Evolutionary conservation across 2,329 filamentous ascomycete genomes (phyloP), one percentile per base, ranked within the genome.

Genomic region (Neofusicoccum ribis): DNA sequence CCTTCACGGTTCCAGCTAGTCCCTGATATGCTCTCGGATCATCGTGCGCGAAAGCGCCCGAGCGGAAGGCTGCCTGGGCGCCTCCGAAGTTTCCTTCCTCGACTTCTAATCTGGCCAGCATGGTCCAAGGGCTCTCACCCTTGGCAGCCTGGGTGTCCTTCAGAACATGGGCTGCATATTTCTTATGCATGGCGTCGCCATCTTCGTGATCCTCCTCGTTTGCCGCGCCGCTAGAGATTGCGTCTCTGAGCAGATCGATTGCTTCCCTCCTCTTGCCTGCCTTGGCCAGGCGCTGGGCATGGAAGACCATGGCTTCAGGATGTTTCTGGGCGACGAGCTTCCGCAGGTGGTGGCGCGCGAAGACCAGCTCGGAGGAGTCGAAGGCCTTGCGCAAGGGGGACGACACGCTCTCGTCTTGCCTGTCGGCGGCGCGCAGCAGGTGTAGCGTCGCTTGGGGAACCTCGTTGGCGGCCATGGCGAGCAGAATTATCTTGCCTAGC

Each of bases 11-110:
- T 4, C 69, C 66, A 1, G 78, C 73, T 8, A 78, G 74, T 51
- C 76, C 71, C 64, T 75, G 79, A 68, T 76, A 80, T 0, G 78
- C 75, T n/a, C 76, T 69, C 0, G 81, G 80, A 62, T 83, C 81
- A 50, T 82, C 80, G 52, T 72, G 73, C 65, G 77, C 67, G 17
- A 74, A 69, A 6, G 75, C 74, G 15, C 80, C 81, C 31, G 71
- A 72, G 17, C 73, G 66, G 31, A 79, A 76, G 5, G 73, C 76
- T 17, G 67, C 67, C 47, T 72, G 71, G 3, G 76, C 76, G 36
- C 71, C 69, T 3, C 11, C 27, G 12, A 23, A 2, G 9, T 49
- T 39, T 6, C 39, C 41, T 17, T 64, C 39, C 3, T 34, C n/a
- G 12, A 0, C 4, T 4, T 47, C 12, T 11, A 47, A 23, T 9